Base-by-base conservation (phyloP, 805 yeast genomes). In the Candida michaelii region DNA sequence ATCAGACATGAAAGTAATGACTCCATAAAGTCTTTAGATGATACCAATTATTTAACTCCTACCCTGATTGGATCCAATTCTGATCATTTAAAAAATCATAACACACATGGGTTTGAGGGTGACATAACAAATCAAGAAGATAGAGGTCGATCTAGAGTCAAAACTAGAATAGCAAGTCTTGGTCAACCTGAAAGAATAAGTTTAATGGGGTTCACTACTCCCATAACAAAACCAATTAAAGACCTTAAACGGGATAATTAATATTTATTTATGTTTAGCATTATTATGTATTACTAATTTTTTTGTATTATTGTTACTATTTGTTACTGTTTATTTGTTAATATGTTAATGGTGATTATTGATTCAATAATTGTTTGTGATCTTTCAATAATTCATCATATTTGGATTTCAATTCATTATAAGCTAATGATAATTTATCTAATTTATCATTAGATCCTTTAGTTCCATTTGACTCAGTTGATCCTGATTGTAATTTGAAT, bases 131-230 rank as follows among this genome's bases (percentile, higher is more conserved):
- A 34, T 34, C 36, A 62, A 63, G 27, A 53, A 60, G 45, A 41
- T 54, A 30, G 54, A 51, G 48, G 55, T 41, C 39, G 52, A 30
- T n/a, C 50, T 37, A 54, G 65, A 41, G 54, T 48, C 19, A 58
- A 52, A 11, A 50, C 59, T 18, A 52, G 53, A 7, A 46, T 49
- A 6, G 46, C 30, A 12, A 49, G 50, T 15, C 54, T 56, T 27
- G 45, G 44, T 2, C 56, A 54, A 3, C 47, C 48, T 2, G 60
- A 61, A 23, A 62, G 76, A 71, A 59, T 66, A 48, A 58, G 66
- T 41, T 40, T 79, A 37, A 79, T 81, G 83, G 87, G 87, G 5
- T 80, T 80, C 51, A 64, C 70, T 2, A 74, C 80, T 56, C 73
- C 67, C 1, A 54, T 78, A 1, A 79, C 85, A 5, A 80, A 80